Evolutionary conservation across 2,329 filamentous ascomycete genomes (phyloP).

Genomic region (Diaporthe destruens): DNA sequence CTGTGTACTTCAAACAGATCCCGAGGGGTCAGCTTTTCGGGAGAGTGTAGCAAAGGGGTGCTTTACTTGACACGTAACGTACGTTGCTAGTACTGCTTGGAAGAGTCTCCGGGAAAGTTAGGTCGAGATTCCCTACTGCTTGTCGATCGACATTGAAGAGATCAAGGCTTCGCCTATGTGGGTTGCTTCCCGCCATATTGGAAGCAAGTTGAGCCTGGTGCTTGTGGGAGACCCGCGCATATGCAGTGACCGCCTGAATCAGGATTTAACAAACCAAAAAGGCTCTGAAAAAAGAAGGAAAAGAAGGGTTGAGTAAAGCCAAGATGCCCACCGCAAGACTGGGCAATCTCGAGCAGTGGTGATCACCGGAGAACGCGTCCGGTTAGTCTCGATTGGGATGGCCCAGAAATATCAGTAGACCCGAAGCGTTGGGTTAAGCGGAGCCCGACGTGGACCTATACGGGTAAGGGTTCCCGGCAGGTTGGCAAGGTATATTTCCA

Average conservation of each 20-base stretch:
- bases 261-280: neutral
- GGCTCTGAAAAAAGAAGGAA: neutral
- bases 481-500: slow-evolving; percentile 25
- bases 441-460: slow-evolving; percentile 34
- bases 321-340: slow-evolving; percentile 2
- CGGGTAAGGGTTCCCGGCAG: slow-evolving; percentile 36
- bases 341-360: slow-evolving; percentile 16
- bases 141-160: slow-evolving; percentile 37
- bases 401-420: slow-evolving; percentile 35
- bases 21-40: neutral
- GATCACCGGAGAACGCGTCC: slow-evolving; percentile 34
- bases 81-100: slow-evolving; percentile 28
- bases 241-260: slow-evolving; percentile 1
- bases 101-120: slow-evolving; percentile 35
- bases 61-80: slow-evolving; percentile 2
- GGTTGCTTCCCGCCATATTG: slow-evolving; percentile 37
- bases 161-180: slow-evolving; percentile 36
- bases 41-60: neutral
- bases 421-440: slow-evolving; percentile 39
- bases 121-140: slow-evolving; percentile 35
- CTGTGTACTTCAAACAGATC: slow-evolving; percentile 25
- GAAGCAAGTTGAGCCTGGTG: neutral
- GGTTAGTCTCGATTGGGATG: slow-evolving; percentile 22
- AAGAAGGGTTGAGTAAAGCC: neutral
- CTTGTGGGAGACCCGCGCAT: neutral